These are phyloP conservation scores for Auriscalpium vulgare DNA, from an alignment of 768 basidiomycete species.

Conservation along the genomic window DNA sequence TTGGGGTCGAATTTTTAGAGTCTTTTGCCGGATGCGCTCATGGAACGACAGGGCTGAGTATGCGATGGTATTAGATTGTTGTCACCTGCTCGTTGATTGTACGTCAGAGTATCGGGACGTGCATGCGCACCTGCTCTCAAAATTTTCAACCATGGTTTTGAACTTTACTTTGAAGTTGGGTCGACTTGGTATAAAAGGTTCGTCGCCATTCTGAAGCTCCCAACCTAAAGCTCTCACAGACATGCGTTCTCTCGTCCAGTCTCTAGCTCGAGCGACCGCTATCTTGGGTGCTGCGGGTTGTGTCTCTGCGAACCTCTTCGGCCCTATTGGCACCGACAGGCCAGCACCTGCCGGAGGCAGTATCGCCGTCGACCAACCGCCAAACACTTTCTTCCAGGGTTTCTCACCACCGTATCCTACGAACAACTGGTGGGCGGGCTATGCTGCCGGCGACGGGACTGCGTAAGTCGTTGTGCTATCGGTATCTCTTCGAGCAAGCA, in stretches of 20 bases:
- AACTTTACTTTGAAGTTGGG: too few relatives aligned
- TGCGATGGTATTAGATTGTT: too few relatives aligned
- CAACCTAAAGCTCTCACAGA: too few relatives aligned
- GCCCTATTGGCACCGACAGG: constrained; percentile 20
- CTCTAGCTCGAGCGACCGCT: not conserved
- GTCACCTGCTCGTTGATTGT: too few relatives aligned
- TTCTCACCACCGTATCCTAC: constrained; percentile 28
- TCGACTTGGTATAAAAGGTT: not conserved
- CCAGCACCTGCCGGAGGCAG: constrained; percentile 21
- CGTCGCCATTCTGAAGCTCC: not conserved
- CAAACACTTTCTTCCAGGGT: constrained; percentile 27
- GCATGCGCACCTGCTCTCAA: too few relatives aligned
- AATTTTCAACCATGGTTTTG: too few relatives aligned
- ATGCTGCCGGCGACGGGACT: constrained; percentile 21
- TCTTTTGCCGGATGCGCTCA: too few relatives aligned
- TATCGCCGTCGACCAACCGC: constrained; percentile 22
- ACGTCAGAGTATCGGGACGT: too few relatives aligned
- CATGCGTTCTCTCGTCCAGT: not conserved
- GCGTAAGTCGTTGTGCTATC: constrained; percentile 13
- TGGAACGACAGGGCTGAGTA: too few relatives aligned
- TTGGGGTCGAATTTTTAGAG: too few relatives aligned
- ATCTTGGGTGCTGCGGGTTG: not conserved
- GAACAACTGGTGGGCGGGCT: constrained; percentile 30
- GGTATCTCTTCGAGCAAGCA: not conserved
- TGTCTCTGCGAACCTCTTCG: constrained; percentile 15